Conservation (phyloP, 257 asterid genomes). For the Schizonepeta tenuifolia region DNA sequence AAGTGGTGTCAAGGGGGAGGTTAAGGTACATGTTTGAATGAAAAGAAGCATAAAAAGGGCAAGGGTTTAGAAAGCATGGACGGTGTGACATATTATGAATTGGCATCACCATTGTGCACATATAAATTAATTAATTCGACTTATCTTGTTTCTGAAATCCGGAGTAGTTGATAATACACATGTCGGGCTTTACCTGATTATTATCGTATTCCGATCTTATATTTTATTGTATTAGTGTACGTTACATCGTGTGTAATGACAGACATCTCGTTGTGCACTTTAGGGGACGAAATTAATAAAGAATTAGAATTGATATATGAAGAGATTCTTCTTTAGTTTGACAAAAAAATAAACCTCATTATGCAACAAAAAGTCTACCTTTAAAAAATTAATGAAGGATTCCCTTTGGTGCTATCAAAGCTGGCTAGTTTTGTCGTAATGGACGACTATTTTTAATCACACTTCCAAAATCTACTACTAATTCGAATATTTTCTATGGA, state of each 20-base stretch:
- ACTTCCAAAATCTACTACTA: conserved; percentile 34
- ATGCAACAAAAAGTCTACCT: conserved; percentile 16
- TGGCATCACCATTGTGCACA: conserved; percentile 36
- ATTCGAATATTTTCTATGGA: conserved; percentile 34
- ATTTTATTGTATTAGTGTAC: background rate
- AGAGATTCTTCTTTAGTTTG: conserved; percentile 36
- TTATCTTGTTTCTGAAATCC: conserved; percentile 26
- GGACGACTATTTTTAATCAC: conserved; percentile 41
- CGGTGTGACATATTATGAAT: conserved; percentile 34
- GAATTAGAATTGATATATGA: conserved; percentile 17
- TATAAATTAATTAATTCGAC: background rate
- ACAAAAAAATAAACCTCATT: conserved; percentile 23
- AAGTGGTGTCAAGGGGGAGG: conserved; percentile 39
- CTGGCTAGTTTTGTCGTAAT: conserved; percentile 69
- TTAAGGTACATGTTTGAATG: conserved; percentile 44
- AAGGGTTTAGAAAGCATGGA: conserved; percentile 41
- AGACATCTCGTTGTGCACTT: background rate
- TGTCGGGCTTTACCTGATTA: background rate
- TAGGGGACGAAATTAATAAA: background rate
- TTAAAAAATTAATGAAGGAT: conserved; percentile 39
- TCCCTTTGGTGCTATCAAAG: conserved; percentile 56
- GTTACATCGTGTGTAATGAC: background rate
- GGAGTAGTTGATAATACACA: background rate
- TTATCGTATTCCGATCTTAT: background rate
- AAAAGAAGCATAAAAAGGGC: conserved; percentile 35